Evolutionary conservation across 2,329 filamentous ascomycete genomes (phyloP), one percentile per base, ranked within the genome.

Genomic region (Juglanconis sp.): DNA sequence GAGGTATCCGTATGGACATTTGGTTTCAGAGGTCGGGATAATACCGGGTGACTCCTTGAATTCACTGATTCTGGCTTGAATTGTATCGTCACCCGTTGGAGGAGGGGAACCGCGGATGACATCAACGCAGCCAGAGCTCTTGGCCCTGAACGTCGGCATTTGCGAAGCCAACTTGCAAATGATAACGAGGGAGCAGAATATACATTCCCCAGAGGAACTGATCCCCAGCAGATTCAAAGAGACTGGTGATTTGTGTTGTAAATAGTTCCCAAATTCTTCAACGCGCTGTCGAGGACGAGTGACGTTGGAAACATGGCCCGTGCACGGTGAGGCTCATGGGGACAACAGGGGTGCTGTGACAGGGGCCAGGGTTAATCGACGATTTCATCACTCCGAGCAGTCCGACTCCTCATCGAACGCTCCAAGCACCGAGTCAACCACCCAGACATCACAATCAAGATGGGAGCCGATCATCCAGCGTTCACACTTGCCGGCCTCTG

Each of bases 401-500:
- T 15, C 6, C 44, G 9, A 40, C 53, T 40, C 44, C 47, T 44
- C 35, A 50, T 57, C 35, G 13, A 50, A 40, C 46, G 36, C 40
- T 13, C 47, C 5, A 15, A 57, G 7, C 55, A 34, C 24, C 24
- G 24, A 51, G 24, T 15, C 17, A 32, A 8, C 24, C 31, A 42
- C 47, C 42, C 30, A 42, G 13, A 53, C 36, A 46, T n/a, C 32
- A 5, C 7, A 11, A 47, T 10, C 38, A 57, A 51, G 17, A 63
- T 63, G 62, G 59, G 62, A 56, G 74, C 75, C 17, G 72, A 77
- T 40, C 75, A 77, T 60, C 75, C 74, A 44, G 75, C 74, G 0
- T 76, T 77, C 54, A 76, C 75, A 31, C 70, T 77, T 5, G 73
- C 75, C 0, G 73, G 66, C 47, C 71, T 77, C 3, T 56, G 75